Evolutionary conservation across 163 green algal genomes (phyloP).

Genomic region (Chlamydomonas reinhardtii): DNA sequence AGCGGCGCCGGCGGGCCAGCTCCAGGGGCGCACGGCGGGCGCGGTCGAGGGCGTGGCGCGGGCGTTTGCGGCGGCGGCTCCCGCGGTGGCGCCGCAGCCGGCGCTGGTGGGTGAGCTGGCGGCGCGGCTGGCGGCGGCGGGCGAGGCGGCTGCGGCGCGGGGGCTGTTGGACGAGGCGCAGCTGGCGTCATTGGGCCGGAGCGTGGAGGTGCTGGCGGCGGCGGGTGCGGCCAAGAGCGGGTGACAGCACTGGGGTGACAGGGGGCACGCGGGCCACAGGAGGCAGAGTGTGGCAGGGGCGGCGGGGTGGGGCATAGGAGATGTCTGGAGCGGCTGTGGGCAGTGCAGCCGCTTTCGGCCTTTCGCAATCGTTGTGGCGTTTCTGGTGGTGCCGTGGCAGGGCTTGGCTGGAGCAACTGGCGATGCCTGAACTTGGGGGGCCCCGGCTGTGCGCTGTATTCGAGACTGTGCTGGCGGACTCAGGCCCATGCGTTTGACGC

Average conservation of each 20-base stretch:
- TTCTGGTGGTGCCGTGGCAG: no score
- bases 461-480: no score
- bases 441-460: no score
- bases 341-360: no score
- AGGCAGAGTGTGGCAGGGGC: no score
- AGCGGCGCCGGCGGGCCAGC: not conserved
- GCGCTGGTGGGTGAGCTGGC: constrained; percentile 6
- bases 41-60: constrained; percentile 12
- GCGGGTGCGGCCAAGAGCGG: not conserved
- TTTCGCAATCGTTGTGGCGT: no score
- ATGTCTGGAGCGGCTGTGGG: no score
- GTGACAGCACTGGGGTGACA: not conserved
- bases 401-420: no score
- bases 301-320: no score
- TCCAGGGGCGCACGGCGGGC: not conserved
- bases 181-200: not conserved
- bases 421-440: no score
- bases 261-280: no score
- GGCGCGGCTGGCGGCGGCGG: not conserved
- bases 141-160: not conserved
- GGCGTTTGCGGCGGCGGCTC: not conserved
- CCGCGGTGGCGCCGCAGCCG: not conserved
- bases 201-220: not conserved
- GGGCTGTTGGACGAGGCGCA: constrained; percentile 34
- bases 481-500: no score